phyloP scores from a whole-genome alignment of 1,284 basidiomycete species.

The Singerocomus inundabilis region DNA sequence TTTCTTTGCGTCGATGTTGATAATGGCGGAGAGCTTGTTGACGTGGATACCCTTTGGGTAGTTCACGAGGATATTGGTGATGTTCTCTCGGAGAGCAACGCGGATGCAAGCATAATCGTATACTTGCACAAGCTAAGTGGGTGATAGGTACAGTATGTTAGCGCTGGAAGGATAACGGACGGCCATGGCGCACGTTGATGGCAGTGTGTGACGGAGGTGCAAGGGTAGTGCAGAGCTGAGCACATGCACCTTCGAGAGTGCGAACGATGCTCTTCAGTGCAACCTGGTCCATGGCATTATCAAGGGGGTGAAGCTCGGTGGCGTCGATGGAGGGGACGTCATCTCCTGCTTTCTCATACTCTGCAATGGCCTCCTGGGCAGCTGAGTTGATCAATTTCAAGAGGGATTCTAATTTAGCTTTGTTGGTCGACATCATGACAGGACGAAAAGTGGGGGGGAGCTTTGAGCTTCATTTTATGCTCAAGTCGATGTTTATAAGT shows the following conservation, averaged over 20 bases:
- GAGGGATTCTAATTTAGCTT: slow-evolving; percentile 25
- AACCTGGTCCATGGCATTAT: slow-evolving; percentile 24
- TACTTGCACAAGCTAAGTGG: slow-evolving; percentile 22
- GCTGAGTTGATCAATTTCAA: slow-evolving; percentile 27
- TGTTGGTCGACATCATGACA: slow-evolving; percentile 22
- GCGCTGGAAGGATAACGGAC: too few relatives aligned
- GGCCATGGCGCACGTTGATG: slow-evolving; percentile 22
- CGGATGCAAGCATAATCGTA: slow-evolving; percentile 33
- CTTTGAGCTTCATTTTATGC: not conserved
- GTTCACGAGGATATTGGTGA: slow-evolving; percentile 30
- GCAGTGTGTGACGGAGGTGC: slow-evolving; percentile 29
- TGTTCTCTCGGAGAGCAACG: slow-evolving; percentile 27
- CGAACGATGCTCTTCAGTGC: slow-evolving; percentile 24
- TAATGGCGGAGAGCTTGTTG: slow-evolving; percentile 25
- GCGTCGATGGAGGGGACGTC: slow-evolving; percentile 27
- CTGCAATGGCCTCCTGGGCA: slow-evolving; percentile 24
- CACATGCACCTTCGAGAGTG: slow-evolving; percentile 32
- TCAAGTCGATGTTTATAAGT: too few relatives aligned
- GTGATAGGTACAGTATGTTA: not conserved
- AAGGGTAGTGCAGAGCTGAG: slow-evolving; percentile 30
- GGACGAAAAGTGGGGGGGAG: not conserved
- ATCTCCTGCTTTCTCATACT: slow-evolving; percentile 26
- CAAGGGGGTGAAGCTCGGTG: slow-evolving; percentile 23
- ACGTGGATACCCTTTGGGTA: slow-evolving; percentile 35
- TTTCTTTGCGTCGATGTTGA: slow-evolving; percentile 31